Evolutionary conservation across 495 filamentous ascomycete genomes (phyloP).

Genomic region (Penicillium parvum): DNA sequence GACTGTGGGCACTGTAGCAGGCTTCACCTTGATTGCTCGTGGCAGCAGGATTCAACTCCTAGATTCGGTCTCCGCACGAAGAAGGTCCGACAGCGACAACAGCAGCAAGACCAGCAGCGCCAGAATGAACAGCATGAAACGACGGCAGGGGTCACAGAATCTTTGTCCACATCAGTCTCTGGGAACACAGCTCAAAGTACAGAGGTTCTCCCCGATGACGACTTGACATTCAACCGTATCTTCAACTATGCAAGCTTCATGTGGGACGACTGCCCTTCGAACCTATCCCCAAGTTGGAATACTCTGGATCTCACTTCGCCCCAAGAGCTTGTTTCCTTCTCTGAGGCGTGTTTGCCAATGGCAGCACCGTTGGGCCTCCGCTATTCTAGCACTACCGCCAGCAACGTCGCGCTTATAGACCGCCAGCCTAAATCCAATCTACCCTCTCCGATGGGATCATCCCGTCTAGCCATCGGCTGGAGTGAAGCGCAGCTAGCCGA

Average conservation of each 20-base stretch:
- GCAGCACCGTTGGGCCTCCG: background rate
- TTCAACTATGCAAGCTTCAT: constrained; percentile 37
- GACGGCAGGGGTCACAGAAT: background rate
- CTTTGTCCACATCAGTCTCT: background rate
- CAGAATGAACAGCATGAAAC: background rate
- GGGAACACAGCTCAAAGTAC: background rate
- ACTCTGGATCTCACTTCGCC: constrained; percentile 3
- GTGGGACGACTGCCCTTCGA: constrained; percentile 26
- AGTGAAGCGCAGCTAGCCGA: constrained; percentile 8
- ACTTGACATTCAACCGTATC: constrained; percentile 22
- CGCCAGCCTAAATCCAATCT: constrained; percentile 1
- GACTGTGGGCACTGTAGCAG: constrained; percentile 35
- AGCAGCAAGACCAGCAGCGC: background rate
- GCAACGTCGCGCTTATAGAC: background rate
- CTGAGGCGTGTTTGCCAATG: constrained; percentile 3
- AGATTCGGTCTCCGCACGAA: constrained; percentile 4
- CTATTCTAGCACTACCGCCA: background rate
- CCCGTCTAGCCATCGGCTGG: constrained; percentile 3
- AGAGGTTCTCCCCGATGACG: background rate
- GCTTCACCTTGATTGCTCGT: constrained; percentile 13
- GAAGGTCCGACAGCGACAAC: constrained; percentile 5
- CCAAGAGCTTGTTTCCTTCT: constrained; percentile 3
- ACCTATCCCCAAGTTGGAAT: constrained; percentile 2
- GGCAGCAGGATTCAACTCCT: constrained; percentile 4
- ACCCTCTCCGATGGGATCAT: constrained; percentile 2